phyloP scores from a whole-genome alignment of 1,284 basidiomycete genomes.

The Vanrija pseudolonga region DNA sequence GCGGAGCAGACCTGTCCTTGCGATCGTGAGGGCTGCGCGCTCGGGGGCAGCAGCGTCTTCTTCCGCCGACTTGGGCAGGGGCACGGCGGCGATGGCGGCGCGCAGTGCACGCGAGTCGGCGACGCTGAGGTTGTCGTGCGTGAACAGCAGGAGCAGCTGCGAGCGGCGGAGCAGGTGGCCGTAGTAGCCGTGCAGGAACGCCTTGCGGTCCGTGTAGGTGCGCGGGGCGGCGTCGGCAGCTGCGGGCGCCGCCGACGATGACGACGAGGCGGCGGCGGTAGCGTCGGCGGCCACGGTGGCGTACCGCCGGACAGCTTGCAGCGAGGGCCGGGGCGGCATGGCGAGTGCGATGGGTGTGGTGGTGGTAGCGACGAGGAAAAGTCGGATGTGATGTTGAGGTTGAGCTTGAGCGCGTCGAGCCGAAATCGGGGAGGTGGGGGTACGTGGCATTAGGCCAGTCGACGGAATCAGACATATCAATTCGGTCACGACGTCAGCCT shows the following conservation, averaged over 20 bases:
- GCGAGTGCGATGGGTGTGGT: neutral
- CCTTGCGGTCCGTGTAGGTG: constrained; percentile 46
- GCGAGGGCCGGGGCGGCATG: constrained; percentile 17
- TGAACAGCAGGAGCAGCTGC: constrained; percentile 48
- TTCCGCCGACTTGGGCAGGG: constrained; percentile 21
- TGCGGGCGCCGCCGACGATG: constrained; percentile 4
- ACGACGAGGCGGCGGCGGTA: constrained; percentile 6
- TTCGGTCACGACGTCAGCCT: neutral
- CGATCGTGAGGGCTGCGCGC: constrained; percentile 36
- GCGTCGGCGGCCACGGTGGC: constrained; percentile 6
- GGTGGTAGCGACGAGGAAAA: neutral
- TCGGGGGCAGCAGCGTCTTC: constrained; percentile 3
- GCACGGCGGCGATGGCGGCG: constrained; percentile 35
- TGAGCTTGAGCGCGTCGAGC: neutral
- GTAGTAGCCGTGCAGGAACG: constrained; percentile 47
- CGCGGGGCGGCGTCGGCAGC: constrained; percentile 13
- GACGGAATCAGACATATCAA: constrained; percentile 7
- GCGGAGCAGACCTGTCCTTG: constrained; percentile 45
- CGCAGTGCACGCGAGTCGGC: constrained; percentile 41
- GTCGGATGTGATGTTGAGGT: too few species aligned
- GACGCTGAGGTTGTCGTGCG: constrained; percentile 46
- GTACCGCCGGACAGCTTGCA: constrained; percentile 13
- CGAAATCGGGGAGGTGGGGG: neutral
- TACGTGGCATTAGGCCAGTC: neutral
- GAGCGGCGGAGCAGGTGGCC: constrained; percentile 42